These are phyloP conservation scores for Pisolithus orientalis DNA, from an alignment of 768 basidiomycete genomes.

Conservation along the genomic window DNA sequence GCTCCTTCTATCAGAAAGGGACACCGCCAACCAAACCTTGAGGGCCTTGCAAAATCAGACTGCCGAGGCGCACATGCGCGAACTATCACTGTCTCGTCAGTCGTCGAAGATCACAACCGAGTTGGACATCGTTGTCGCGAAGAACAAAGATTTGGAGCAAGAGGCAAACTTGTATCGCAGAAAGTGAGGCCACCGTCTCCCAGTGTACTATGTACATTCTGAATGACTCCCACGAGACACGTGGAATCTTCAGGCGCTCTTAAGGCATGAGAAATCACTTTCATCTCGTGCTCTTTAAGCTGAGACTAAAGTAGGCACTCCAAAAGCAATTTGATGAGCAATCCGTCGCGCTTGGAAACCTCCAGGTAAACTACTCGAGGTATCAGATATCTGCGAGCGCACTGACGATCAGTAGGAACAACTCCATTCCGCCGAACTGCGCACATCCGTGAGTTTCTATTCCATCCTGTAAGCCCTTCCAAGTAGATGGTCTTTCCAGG, in stretches of 20 bases:
- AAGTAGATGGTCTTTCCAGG: conserved; percentile 11
- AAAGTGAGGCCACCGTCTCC: conserved; percentile 15
- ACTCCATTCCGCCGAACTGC: conserved; percentile 13
- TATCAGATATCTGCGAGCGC: neutral
- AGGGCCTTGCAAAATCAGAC: conserved; percentile 10
- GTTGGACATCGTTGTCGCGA: conserved; percentile 15
- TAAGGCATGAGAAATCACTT: conserved; percentile 13
- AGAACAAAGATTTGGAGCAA: conserved; percentile 12
- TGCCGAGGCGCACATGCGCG: conserved; percentile 12
- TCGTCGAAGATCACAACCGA: conserved; percentile 13
- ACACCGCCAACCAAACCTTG: conserved; percentile 14
- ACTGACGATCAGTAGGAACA: conserved; percentile 14
- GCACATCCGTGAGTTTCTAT: conserved; percentile 11
- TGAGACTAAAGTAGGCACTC: conserved; percentile 29
- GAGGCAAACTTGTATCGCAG: conserved; percentile 17
- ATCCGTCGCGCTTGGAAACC: conserved; percentile 41
- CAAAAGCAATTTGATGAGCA: conserved; percentile 61
- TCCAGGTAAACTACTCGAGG: conserved; percentile 32
- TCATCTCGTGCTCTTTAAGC: neutral
- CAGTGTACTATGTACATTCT: neutral
- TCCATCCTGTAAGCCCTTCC: neutral
- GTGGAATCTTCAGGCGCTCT: conserved; percentile 14
- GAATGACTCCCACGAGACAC: conserved; percentile 10
- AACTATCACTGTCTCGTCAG: conserved; percentile 13
- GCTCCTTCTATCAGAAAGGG: conserved; percentile 20